phyloP scores from a whole-genome alignment of 208 protist species.

The Herpetomonas samuelpessoai region DNA sequence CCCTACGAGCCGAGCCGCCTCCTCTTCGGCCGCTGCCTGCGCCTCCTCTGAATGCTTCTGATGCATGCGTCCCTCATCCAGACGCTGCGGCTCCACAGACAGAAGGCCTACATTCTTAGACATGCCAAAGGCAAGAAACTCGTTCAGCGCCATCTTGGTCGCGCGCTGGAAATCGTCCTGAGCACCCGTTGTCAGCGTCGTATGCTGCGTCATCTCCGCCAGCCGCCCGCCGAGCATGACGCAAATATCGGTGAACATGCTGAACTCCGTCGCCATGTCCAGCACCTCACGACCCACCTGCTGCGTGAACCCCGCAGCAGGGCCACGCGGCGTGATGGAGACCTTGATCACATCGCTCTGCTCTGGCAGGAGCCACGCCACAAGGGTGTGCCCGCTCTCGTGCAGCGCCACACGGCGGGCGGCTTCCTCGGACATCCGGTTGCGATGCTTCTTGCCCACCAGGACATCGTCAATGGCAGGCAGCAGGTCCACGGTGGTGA shows the following conservation, averaged over 20 bases:
- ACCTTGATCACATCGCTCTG: slow-evolving; percentile 94
- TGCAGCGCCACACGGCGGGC: slow-evolving; percentile 86
- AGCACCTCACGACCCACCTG: slow-evolving; percentile 75
- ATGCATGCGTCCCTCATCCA: slow-evolving; percentile 73
- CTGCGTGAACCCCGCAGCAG: slow-evolving; percentile 75
- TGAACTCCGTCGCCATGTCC: slow-evolving; percentile 84
- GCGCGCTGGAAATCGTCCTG: slow-evolving; percentile 93
- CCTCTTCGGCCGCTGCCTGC: slow-evolving; percentile 60
- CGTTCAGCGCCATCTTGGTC: slow-evolving; percentile 56
- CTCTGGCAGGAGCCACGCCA: slow-evolving; percentile 91
- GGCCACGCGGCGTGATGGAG: slow-evolving; percentile 93
- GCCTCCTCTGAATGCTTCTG: slow-evolving; percentile 61
- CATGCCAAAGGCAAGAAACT: slow-evolving; percentile 85
- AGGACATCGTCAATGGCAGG: slow-evolving; percentile 86
- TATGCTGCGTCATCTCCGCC: slow-evolving; percentile 93
- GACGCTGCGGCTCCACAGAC: slow-evolving; percentile 68
- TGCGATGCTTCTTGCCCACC: slow-evolving; percentile 83
- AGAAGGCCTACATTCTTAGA: slow-evolving; percentile 66
- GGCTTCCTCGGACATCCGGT: slow-evolving; percentile 53
- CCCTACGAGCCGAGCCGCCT: slow-evolving; percentile 58
- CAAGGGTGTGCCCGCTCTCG: slow-evolving; percentile 96
- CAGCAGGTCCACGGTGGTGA: slow-evolving; percentile 69
- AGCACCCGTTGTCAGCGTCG: slow-evolving; percentile 87
- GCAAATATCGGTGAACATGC: slow-evolving; percentile 91
- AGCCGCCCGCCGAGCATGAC: slow-evolving; percentile 94